phyloP scores from a whole-genome alignment of 371 early-diverging fungal species.

The Rhizopus arrhizus region DNA sequence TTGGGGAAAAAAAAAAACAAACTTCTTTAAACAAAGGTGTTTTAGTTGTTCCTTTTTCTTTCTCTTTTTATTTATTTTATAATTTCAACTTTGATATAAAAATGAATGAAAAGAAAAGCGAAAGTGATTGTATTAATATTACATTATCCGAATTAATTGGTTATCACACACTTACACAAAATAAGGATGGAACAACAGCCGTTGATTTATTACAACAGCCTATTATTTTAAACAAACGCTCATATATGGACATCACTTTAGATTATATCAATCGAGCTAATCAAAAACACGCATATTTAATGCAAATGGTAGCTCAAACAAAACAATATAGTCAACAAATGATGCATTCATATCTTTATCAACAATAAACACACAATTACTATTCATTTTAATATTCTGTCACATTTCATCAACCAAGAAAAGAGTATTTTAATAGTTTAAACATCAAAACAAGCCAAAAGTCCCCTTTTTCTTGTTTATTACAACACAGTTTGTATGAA shows the following conservation, averaged over 20 bases:
- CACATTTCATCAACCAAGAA: too few relatives aligned
- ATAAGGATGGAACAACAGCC: not conserved
- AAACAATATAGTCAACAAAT: not conserved
- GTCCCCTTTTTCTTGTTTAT: too few relatives aligned
- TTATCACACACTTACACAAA: constrained; percentile 1
- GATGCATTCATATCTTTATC: constrained; percentile 2
- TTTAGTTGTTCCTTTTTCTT: not conserved
- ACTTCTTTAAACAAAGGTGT: not conserved
- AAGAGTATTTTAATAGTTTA: too few relatives aligned
- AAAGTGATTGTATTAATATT: constrained; percentile 4
- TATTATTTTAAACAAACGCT: not conserved
- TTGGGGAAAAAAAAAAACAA: too few relatives aligned
- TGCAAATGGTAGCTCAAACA: constrained; percentile 1
- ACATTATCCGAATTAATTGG: constrained; percentile 3
- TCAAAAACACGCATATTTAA: constrained; percentile 5
- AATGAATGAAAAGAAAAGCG: not conserved
- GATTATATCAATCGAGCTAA: constrained; percentile 6
- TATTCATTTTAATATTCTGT: too few relatives aligned
- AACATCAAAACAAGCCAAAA: too few relatives aligned
- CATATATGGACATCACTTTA: constrained; percentile 1
- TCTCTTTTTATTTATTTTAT: not conserved
- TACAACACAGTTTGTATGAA: too few relatives aligned
- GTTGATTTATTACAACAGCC: not conserved
- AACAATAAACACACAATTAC: not conserved
- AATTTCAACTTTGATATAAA: not conserved